A percentile compares a stretch with the other conserved stretches of the same genome.
These are phyloP conservation scores for Apophysomyces ossiformis DNA, from an alignment of 371 early-diverging fungal genomes.

Conservation along the genomic window DNA sequence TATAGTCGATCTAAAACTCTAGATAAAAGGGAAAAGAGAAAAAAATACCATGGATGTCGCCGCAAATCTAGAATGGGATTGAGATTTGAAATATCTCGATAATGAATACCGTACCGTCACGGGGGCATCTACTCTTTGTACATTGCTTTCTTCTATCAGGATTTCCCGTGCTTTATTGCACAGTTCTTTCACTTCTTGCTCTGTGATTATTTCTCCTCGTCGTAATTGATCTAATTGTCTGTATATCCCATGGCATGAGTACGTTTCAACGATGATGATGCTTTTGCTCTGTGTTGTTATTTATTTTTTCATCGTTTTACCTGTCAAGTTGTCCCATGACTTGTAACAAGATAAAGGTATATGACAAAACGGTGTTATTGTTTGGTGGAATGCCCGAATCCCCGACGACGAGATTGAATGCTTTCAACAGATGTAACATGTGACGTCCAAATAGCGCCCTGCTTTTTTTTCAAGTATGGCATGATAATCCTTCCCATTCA, in stretches of 20 bases:
- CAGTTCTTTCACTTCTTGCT: slow-evolving; percentile 90
- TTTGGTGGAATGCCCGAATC: too few relatives aligned
- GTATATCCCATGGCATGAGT: slow-evolving; percentile 6
- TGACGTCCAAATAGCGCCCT: too few relatives aligned
- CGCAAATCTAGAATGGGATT: slow-evolving; percentile 82
- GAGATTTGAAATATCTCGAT: neutral
- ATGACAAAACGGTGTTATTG: too few relatives aligned
- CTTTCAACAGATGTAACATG: too few relatives aligned
- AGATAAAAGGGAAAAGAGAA: neutral
- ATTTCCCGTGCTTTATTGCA: slow-evolving; percentile 95
- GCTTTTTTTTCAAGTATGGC: too few relatives aligned
- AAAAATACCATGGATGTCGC: slow-evolving; percentile 91
- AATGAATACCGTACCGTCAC: slow-evolving; percentile 76
- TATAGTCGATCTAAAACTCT: neutral
- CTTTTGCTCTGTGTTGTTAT: too few relatives aligned
- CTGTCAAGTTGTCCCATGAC: slow-evolving; percentile 44
- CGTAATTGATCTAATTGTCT: slow-evolving; percentile 88
- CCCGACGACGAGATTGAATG: too few relatives aligned
- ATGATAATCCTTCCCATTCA: too few relatives aligned
- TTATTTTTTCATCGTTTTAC: neutral
- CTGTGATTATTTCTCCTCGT: slow-evolving; percentile 91
- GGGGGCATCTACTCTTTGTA: slow-evolving; percentile 95
- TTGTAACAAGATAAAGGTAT: neutral
- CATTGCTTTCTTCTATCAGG: slow-evolving; percentile 94
- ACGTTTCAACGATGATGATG: neutral